Evolutionary conservation across 768 basidiomycete genomes (phyloP), one percentile per base, ranked within the genome.

Genomic region (Russula olivacea): DNA sequence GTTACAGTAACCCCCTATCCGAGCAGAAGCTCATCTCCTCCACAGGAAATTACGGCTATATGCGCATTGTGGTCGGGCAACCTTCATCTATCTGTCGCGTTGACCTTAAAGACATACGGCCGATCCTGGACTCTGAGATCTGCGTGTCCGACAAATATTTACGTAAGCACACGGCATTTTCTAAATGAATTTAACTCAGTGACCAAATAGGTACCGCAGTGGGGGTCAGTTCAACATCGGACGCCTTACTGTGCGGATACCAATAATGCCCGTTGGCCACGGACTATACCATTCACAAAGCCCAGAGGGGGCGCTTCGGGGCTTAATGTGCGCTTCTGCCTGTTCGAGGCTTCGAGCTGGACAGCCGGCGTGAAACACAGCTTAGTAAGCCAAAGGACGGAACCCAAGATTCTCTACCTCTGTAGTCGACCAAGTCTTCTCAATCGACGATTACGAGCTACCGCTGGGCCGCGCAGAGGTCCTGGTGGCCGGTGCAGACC

Each of bases 261-360:
- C 93, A 1, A 89, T 90, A 11, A 94, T 94, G 87, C 84, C 92
- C 9, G 95, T 98, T n/a, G 80, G 76, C 14, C 94, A 98, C 71
- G 94, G 88, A 25, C 74, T 95, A 61, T 98, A 97, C 71, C 94
- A 98, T 70, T 95, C 92, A 8, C 94, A 98, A 74, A 93, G 91
- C 60, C 94, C 94, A 4, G 95, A 98, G 74, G 93, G 78, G 93
- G 89, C 38, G 93, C 91, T 9, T 78, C 91, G 0, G 94, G 94
- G 0, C 71, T 98, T 45, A 97, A 97, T 80, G 93, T 90, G 61
- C 15, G 49, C 30, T 49, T 4, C 1, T 23, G 21, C 21, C 36
- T 21, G 21, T 10, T 34, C 34, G 28, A 45, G 2, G n/a, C n/a
- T 21, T 21, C n/a, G n/a, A n/a, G n/a, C n/a, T 8, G 45, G n/a